Conservation (phyloP, 208 protist genomes). For the Sergeia podlipaevii region DNA sequence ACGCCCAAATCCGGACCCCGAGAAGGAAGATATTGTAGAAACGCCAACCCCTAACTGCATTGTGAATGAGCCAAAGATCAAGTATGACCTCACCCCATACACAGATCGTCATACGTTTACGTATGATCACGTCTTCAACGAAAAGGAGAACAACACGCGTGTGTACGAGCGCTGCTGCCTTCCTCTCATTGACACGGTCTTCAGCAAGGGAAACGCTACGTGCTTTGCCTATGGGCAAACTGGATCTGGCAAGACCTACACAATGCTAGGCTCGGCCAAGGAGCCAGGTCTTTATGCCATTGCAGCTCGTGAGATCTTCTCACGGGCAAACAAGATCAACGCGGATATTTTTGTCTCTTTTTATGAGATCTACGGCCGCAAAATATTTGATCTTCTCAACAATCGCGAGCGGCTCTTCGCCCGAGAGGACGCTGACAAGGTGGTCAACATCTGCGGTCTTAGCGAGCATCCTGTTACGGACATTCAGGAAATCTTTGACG, state of each 20-base stretch:
- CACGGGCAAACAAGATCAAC: slow-evolving; percentile 43
- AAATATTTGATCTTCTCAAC: slow-evolving; percentile 97
- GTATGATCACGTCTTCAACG: slow-evolving; percentile 95
- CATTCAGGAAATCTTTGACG: slow-evolving; percentile 86
- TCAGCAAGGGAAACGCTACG: slow-evolving; percentile 94
- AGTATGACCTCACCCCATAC: slow-evolving; percentile 96
- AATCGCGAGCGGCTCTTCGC: slow-evolving; percentile 90
- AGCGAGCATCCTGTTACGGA: slow-evolving; percentile 81
- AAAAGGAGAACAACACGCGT: slow-evolving; percentile 85
- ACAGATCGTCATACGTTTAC: slow-evolving; percentile 95
- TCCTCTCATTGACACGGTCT: slow-evolving; percentile 95
- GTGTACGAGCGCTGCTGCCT: slow-evolving; percentile 92
- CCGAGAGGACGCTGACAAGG: slow-evolving; percentile 92
- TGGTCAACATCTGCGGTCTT: slow-evolving; percentile 95
- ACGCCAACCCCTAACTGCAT: slow-evolving; percentile 66
- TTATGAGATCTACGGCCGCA: slow-evolving; percentile 97
- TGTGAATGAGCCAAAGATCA: slow-evolving; percentile 92
- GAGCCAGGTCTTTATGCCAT: slow-evolving; percentile 93
- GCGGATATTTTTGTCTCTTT: slow-evolving; percentile 85
- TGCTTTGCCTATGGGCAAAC: slow-evolving; percentile 98
- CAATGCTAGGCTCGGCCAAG: slow-evolving; percentile 88
- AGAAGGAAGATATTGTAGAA: slow-evolving; percentile 82
- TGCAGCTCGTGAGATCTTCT: slow-evolving; percentile 94
- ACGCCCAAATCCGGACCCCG: slow-evolving; percentile 61
- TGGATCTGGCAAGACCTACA: slow-evolving; percentile 93